Percentiles rank a stretch among this genome's conserved stretches.
phyloP scores from a whole-genome alignment of 257 asterid genomes.

The Lantana camara region DNA sequence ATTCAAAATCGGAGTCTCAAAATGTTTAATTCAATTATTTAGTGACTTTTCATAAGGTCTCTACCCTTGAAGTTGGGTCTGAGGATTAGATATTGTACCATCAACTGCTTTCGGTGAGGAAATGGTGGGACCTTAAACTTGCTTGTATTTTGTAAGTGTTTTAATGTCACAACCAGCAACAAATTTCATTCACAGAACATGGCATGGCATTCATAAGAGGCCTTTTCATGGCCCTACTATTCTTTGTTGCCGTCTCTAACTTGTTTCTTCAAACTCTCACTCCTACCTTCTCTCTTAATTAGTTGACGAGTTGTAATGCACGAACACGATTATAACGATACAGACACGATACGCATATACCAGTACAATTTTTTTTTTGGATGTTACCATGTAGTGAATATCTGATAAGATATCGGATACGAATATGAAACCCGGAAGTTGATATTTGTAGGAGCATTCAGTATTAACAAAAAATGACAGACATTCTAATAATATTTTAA shows the following conservation, averaged over 20 bases:
- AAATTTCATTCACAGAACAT: constrained; percentile 79
- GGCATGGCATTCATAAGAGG: constrained; percentile 48
- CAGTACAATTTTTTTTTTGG: too few species aligned
- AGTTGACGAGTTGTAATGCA: too few species aligned
- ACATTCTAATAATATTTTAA: too few species aligned
- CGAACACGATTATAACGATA: too few species aligned
- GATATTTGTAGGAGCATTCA: too few species aligned
- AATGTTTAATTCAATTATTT: background rate
- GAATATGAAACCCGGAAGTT: too few species aligned
- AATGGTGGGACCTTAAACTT: constrained; percentile 40
- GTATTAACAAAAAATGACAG: too few species aligned
- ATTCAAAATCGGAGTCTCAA: background rate
- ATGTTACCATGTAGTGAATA: too few species aligned
- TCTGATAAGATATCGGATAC: too few species aligned
- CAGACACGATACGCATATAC: too few species aligned
- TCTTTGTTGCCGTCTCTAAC: constrained; percentile 17
- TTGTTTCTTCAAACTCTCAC: background rate
- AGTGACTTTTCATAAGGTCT: background rate
- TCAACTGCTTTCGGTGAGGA: constrained; percentile 39
- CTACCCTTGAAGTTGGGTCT: background rate
- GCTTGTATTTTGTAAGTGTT: constrained; percentile 12
- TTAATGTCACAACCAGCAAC: constrained; percentile 41
- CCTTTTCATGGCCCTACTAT: constrained; percentile 41
- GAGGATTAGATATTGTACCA: constrained; percentile 8
- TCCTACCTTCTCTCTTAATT: too few species aligned